Conservation (phyloP, 148 eudicot genomes). For the Vaccinium vitisidaea region DNA sequence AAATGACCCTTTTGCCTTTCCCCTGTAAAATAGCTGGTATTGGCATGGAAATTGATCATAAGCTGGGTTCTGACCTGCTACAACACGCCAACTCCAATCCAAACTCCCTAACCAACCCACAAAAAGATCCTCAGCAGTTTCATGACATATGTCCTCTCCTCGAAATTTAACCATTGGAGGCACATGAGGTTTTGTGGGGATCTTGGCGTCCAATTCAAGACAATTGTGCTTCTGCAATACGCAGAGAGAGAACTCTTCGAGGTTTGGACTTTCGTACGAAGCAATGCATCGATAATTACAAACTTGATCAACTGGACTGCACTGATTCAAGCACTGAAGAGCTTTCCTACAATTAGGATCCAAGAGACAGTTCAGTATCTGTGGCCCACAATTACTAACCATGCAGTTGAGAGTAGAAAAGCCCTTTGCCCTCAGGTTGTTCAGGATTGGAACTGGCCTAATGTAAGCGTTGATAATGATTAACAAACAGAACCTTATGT, state of each 20-base stretch:
- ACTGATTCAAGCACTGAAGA: slow-evolving; percentile 85
- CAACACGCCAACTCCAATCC: slow-evolving; percentile 99
- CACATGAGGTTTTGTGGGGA: slow-evolving; percentile 74
- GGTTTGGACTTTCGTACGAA: slow-evolving; percentile 74
- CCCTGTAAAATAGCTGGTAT: slow-evolving; percentile 89
- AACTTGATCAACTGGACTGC: slow-evolving; percentile 98
- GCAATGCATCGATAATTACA: slow-evolving; percentile 93
- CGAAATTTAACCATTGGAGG: slow-evolving; percentile 64
- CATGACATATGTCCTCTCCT: slow-evolving; percentile 53
- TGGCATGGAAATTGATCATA: slow-evolving; percentile 97
- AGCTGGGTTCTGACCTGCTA: slow-evolving; percentile 95
- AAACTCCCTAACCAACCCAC: slow-evolving; percentile 83
- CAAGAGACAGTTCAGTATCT: slow-evolving; percentile 80
- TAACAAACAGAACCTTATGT: slow-evolving; percentile 80
- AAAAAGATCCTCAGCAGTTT: slow-evolving; percentile 88
- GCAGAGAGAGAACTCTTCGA: slow-evolving; percentile 92
- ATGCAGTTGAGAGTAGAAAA: slow-evolving; percentile 82
- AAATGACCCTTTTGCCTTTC: slow-evolving; percentile 89
- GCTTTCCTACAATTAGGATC: slow-evolving; percentile 91
- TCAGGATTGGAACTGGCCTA: slow-evolving; percentile 63
- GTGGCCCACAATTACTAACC: slow-evolving; percentile 85
- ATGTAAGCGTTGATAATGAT: slow-evolving; percentile 82
- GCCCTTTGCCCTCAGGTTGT: slow-evolving; percentile 87
- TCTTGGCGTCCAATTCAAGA: slow-evolving; percentile 69
- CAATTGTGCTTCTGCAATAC: slow-evolving; percentile 91